These are phyloP conservation scores for Pichia deserticola DNA, from an alignment of 805 yeast species.

Conservation along the genomic window DNA sequence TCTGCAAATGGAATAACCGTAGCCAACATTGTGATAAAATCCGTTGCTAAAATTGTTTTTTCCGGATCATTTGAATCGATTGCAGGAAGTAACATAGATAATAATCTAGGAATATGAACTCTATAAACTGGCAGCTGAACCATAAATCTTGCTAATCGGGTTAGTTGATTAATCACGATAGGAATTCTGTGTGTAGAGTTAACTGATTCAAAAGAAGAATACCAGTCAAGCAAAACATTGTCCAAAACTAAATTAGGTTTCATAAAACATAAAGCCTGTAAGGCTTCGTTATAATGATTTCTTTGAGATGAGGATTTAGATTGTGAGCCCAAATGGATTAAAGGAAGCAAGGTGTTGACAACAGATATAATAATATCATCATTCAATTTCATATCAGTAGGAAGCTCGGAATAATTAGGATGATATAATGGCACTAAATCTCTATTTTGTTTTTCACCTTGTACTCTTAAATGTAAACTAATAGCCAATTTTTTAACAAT, in stretches of 20 bases:
- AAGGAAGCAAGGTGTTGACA: slow-evolving; percentile 41
- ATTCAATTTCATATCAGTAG: slow-evolving; percentile 19
- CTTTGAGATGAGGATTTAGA: slow-evolving; percentile 55
- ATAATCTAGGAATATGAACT: slow-evolving; percentile 69
- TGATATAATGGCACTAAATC: slow-evolving; percentile 15
- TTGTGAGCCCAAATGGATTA: slow-evolving; percentile 66
- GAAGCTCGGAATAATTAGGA: slow-evolving; percentile 21
- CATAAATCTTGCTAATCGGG: slow-evolving; percentile 60
- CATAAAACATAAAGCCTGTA: slow-evolving; percentile 59
- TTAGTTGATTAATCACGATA: slow-evolving; percentile 62
- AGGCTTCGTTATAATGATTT: slow-evolving; percentile 49
- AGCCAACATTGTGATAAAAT: slow-evolving; percentile 62
- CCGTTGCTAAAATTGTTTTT: slow-evolving; percentile 61
- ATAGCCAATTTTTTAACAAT: slow-evolving; percentile 53
- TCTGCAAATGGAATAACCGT: slow-evolving; percentile 68
- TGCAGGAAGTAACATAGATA: slow-evolving; percentile 67
- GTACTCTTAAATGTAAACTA: slow-evolving; percentile 51
- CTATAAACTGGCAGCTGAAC: slow-evolving; percentile 56
- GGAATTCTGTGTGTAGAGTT: slow-evolving; percentile 74
- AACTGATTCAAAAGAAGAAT: slow-evolving; percentile 58
- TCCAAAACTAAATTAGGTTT: slow-evolving; percentile 50
- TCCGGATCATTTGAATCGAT: slow-evolving; percentile 82
- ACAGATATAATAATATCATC: slow-evolving; percentile 15
- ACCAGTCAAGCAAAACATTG: slow-evolving; percentile 58
- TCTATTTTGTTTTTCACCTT: slow-evolving; percentile 39